Evolutionary conservation across 164 flowering plant genomes (phyloP), one percentile per base, ranked within the genome.

Genomic region (Umbellularia californica): DNA sequence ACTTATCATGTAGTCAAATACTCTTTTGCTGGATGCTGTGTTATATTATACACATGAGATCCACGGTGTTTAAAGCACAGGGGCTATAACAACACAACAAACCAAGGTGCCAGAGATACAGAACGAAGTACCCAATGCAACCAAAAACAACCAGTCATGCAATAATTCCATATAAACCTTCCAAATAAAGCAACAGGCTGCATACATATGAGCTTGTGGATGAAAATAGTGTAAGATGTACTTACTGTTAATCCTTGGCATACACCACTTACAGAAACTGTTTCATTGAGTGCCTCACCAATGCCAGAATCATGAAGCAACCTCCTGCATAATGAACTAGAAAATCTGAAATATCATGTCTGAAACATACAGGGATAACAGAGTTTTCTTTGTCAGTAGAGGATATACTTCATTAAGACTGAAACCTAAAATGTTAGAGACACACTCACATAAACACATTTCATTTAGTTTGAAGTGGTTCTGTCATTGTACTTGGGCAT

Each of bases 171-270:
- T 52, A 69, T 23, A 30, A 6, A 69, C 5, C 27, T 14, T 47
- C 23, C 50, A 67, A 35, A 13, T 1, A 15, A 15, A 27, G 27
- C 20, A 3, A 14, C 60, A 55, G 60, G 60, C 60, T 15, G 2
- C 17, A 55, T 20, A 55, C n/a, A 55, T 12, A 15, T 55, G 60
- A 55, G 7, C 60, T 15, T 17, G 70, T 67, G 47, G 27, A 67
- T 19, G 70, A 50, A 24, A 70, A 70, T 67, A 5, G 33, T 17
- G 22, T 65, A 60, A 19, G 69, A 24, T 80, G 62, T 72, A 70
- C 94, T 87, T 87, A 94, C 98, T 65, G 83, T 87, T 82, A 93
- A 80, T 62, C 99, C 99, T 77, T 79, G 79, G 79, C 99, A 95
- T 72, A 82, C 77, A 69, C 84, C 83, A 24, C 35, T 72, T 65